phyloP scores from a whole-genome alignment of 2,329 filamentous ascomycete genomes.

The Diplodia corticola region DNA sequence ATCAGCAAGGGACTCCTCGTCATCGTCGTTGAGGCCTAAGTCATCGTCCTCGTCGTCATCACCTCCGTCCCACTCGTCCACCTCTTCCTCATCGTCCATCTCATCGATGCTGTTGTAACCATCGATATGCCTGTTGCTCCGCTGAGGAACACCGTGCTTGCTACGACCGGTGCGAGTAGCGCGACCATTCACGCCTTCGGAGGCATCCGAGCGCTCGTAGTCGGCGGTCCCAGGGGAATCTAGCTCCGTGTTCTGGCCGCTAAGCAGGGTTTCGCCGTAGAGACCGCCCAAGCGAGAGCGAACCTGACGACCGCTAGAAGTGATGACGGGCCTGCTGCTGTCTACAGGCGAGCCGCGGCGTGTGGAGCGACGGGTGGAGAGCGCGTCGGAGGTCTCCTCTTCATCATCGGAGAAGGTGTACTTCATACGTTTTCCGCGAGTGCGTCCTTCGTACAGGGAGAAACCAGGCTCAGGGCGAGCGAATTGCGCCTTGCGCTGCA shows the following conservation, averaged over 20 bases:
- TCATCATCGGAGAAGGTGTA: constrained; percentile 96
- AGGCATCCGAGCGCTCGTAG: constrained; percentile 46
- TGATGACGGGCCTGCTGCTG: constrained; percentile 64
- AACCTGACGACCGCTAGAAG: constrained; percentile 85
- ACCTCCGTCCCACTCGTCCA: constrained; percentile 70
- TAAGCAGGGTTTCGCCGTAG: constrained; percentile 63
- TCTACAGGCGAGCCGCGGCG: constrained; percentile 76
- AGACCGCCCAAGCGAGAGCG: constrained; percentile 63
- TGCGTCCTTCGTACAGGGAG: constrained; percentile 93
- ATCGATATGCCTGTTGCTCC: constrained; percentile 49
- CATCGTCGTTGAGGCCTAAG: constrained; percentile 58
- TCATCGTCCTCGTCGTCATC: constrained; percentile 72
- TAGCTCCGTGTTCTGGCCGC: constrained; percentile 49
- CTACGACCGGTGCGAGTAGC: constrained; percentile 40
- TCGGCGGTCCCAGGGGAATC: constrained; percentile 47
- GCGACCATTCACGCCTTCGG: constrained; percentile 48
- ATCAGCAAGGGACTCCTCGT: constrained; percentile 47
- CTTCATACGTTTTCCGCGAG: constrained; percentile 91
- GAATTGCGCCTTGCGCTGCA: constrained; percentile 83
- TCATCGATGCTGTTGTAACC: constrained; percentile 62
- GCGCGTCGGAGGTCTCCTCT: constrained; percentile 62
- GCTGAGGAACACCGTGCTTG: constrained; percentile 31
- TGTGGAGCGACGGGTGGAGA: constrained; percentile 64
- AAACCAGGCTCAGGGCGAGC: constrained; percentile 83
- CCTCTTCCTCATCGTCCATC: constrained; percentile 67